Evolutionary conservation across 805 yeast species (phyloP).

Genomic region (Sugiyamaella marilandica): DNA sequence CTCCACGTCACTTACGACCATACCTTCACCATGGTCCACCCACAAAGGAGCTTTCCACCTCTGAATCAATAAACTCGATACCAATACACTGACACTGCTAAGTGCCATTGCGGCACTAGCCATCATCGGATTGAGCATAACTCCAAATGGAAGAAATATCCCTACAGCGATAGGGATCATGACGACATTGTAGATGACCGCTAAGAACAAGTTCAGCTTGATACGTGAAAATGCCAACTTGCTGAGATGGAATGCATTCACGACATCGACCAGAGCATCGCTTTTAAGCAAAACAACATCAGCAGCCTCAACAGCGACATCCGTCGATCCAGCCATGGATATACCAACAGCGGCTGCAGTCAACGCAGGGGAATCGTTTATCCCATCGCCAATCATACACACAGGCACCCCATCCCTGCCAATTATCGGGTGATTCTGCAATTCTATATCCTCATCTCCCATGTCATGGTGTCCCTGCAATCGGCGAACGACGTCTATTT

Average conservation of each 20-base stretch:
- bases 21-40: neutral
- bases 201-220: constrained; percentile 79
- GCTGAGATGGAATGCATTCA: constrained; percentile 62
- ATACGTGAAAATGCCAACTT: constrained; percentile 66
- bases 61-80: constrained; percentile 70
- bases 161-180: constrained; percentile 99
- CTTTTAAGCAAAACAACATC: constrained; percentile 65
- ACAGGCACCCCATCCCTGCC: constrained; percentile 34
- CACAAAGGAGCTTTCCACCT: constrained; percentile 37
- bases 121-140: constrained; percentile 72
- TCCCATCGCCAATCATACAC: constrained; percentile 96
- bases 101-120: constrained; percentile 95
- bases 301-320: constrained; percentile 95
- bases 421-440: neutral
- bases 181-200: constrained; percentile 72
- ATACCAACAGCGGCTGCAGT: constrained; percentile 86
- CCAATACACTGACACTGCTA: constrained; percentile 83
- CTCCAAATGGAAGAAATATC: constrained; percentile 67
- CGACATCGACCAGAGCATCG: constrained; percentile 35
- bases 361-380: constrained; percentile 95
- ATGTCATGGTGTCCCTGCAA: constrained; percentile 39
- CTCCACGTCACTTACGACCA: neutral
- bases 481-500: constrained; percentile 58
- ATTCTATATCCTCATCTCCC: constrained; percentile 1
- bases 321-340: constrained; percentile 89